Conservation (phyloP, 2,329 filamentous ascomycete species). For the Ciborinia camelliae region DNA sequence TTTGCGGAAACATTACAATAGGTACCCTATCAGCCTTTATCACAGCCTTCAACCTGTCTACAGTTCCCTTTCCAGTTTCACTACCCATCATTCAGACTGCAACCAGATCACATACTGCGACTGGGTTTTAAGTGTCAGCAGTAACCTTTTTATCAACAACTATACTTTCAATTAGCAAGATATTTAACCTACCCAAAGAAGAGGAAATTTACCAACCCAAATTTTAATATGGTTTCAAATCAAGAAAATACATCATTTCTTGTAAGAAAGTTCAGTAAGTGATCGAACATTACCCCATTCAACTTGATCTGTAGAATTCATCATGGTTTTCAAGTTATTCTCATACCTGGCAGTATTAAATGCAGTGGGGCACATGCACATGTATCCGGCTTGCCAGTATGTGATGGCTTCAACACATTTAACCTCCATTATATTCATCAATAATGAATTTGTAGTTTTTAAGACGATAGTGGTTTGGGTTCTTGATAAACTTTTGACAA, state of each 20-base stretch:
- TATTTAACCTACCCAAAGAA: neutral
- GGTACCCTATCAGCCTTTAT: constrained; percentile 8
- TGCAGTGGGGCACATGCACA: constrained; percentile 9
- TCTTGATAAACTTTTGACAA: constrained; percentile 12
- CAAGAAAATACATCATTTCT: constrained; percentile 18
- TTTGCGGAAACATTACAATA: constrained; percentile 17
- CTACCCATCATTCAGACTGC: constrained; percentile 10
- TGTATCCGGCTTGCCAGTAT: constrained; percentile 10
- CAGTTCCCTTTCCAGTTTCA: constrained; percentile 2
- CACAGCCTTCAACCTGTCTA: constrained; percentile 12
- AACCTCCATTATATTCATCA: constrained; percentile 13
- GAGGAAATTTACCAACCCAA: neutral
- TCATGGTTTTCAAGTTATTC: constrained; percentile 12
- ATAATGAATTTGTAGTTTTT: constrained; percentile 12
- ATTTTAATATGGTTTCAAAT: constrained; percentile 13
- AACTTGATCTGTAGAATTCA: neutral
- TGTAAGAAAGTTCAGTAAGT: constrained; percentile 8
- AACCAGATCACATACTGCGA: constrained; percentile 5
- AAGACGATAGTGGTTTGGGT: constrained; percentile 7
- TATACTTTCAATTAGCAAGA: neutral
- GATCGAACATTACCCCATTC: constrained; percentile 9
- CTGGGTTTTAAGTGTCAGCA: neutral
- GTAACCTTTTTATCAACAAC: constrained; percentile 5
- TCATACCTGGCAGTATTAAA: constrained; percentile 10
- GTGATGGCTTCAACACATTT: constrained; percentile 16